Evolutionary conservation across 345 rosid species (phyloP), one percentile per base, ranked within the genome.

Genomic region (Mallotus nudiflorus): DNA sequence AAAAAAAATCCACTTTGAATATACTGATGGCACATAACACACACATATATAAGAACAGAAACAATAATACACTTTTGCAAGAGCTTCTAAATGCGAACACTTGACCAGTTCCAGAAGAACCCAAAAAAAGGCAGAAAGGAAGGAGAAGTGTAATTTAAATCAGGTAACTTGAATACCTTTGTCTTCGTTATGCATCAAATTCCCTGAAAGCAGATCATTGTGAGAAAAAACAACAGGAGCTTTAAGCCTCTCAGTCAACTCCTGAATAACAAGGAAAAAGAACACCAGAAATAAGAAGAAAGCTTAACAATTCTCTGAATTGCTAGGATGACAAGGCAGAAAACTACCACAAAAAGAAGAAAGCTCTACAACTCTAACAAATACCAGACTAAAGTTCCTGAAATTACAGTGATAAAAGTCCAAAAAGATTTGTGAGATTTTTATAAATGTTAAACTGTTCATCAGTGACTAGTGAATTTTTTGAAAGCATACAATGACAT

Each of bases 171-270:
- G 19, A 57, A 63, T 58, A 92, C 97, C 99, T 86, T 87, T 86
- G 52, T 85, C 93, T 11, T 87, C 97, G 67, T 90, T 95, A 45
- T 82, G 74, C 99, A 95, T 95, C 70, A 95, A 62, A 75, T 95
- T 95, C 68, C 97, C 99, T 16, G 93, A 92, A 37, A 95, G 96
- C 81, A 95, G 82, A 85, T 95, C 99, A 71, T 92, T 95, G 73
- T 95, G 99, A 64, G 92, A 80, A 84, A 89, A 95, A 75, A 95
- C 97, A 68, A 92, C 93, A 0, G 98, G 91, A 72, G 97, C 62
- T 59, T 85, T 84, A 65, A 95, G 88, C 76, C 55, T 76, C 71
- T 75, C 84, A 35, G 97, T 80, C 81, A 92, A 79, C 80, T 92
- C 97, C 99, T 95, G 97, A 75, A 62, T 67, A 80, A 71, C 82